phyloP scores from a whole-genome alignment of 2,329 filamentous ascomycete species.

The Moelleriella libera region DNA sequence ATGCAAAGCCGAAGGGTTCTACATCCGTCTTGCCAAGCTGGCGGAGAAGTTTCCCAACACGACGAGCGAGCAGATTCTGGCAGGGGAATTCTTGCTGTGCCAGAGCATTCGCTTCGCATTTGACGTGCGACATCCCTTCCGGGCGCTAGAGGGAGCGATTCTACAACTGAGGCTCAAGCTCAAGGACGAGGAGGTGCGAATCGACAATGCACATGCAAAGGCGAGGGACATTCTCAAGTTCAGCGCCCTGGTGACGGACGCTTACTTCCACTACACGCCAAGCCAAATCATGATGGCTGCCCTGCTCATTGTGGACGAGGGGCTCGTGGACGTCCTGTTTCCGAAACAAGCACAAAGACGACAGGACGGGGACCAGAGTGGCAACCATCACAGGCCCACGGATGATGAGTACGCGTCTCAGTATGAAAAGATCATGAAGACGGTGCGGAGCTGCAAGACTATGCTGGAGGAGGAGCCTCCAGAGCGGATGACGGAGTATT shows the following conservation, averaged over 20 bases:
- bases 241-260: slow-evolving; percentile 76
- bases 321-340: slow-evolving; percentile 37
- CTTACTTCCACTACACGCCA: slow-evolving; percentile 93
- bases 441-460: slow-evolving; percentile 35
- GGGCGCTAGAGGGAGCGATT: slow-evolving; percentile 71
- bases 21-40: slow-evolving; percentile 52
- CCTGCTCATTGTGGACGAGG: slow-evolving; percentile 58
- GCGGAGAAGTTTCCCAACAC: slow-evolving; percentile 55
- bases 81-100: slow-evolving; percentile 83
- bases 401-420: slow-evolving; percentile 10
- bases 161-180: slow-evolving; percentile 65
- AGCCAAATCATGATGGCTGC: slow-evolving; percentile 87
- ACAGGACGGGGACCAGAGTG: background rate
- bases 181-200: slow-evolving; percentile 39
- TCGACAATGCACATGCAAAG: slow-evolving; percentile 52
- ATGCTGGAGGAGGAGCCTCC: slow-evolving; percentile 44
- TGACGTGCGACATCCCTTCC: slow-evolving; percentile 81
- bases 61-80: slow-evolving; percentile 68
- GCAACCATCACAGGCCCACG: too few relatives aligned
- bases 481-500: slow-evolving; percentile 38
- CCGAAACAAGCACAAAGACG: slow-evolving; percentile 7
- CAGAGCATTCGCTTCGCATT: slow-evolving; percentile 89
- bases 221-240: slow-evolving; percentile 64
- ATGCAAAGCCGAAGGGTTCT: slow-evolving; percentile 80
- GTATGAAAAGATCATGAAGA: slow-evolving; percentile 33